phyloP scores from a whole-genome alignment of 148 eudicot genomes.

The Chenopodium suecicum region DNA sequence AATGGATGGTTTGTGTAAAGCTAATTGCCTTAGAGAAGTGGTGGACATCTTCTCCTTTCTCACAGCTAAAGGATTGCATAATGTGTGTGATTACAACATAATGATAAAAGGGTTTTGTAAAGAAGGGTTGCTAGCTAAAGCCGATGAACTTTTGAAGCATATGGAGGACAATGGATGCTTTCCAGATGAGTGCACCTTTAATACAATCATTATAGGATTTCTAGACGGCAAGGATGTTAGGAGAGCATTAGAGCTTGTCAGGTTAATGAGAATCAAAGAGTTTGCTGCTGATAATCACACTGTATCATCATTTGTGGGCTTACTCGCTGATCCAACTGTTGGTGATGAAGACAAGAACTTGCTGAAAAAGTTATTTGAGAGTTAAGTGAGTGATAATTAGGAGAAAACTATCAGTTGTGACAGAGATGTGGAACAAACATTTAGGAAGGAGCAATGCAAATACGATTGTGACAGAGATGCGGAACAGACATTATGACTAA shows the following conservation, averaged over 20 bases:
- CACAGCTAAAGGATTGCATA: not conserved
- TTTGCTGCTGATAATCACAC: slow-evolving; percentile 25
- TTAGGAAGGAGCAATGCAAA: too few species aligned
- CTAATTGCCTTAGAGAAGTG: slow-evolving; percentile 22
- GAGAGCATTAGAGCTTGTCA: slow-evolving; percentile 27
- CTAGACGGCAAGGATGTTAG: slow-evolving; percentile 8
- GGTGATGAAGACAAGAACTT: slow-evolving; percentile 7
- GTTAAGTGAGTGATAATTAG: too few species aligned
- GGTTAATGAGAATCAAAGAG: slow-evolving; percentile 16
- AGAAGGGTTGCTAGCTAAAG: slow-evolving; percentile 24
- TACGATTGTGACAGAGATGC: too few species aligned
- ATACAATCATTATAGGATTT: slow-evolving; percentile 20
- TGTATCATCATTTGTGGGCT: not conserved
- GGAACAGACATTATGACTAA: too few species aligned
- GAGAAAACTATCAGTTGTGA: too few species aligned
- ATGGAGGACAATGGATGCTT: slow-evolving; percentile 33
- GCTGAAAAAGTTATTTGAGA: slow-evolving; percentile 18
- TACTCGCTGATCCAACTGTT: slow-evolving; percentile 7
- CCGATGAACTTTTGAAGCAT: slow-evolving; percentile 6
- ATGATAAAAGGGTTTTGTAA: slow-evolving; percentile 30
- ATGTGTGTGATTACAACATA: slow-evolving; percentile 3
- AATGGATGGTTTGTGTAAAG: slow-evolving; percentile 32
- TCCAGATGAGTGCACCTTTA: slow-evolving; percentile 23
- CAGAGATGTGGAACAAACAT: too few species aligned
- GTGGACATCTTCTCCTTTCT: slow-evolving; percentile 19